phyloP scores from a whole-genome alignment of 2,329 filamentous ascomycete genomes.

The Fusarium floridanum region DNA sequence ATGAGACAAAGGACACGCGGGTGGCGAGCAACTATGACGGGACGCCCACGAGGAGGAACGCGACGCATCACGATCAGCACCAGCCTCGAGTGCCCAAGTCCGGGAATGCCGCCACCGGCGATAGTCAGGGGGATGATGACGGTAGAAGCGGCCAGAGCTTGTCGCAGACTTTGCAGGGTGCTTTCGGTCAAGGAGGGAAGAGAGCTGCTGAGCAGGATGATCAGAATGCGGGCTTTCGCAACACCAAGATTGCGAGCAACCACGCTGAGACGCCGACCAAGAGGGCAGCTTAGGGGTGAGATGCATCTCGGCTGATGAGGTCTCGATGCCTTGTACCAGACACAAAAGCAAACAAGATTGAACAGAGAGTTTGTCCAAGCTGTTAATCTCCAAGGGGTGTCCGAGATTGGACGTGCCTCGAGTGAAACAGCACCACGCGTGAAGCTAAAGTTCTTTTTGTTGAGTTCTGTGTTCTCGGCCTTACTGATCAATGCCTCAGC shows the following conservation, averaged over 20 bases:
- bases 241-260: conserved; percentile 31
- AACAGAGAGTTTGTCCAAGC: not conserved
- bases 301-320: not conserved
- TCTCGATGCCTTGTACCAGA: conserved; percentile 1
- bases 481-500: not conserved
- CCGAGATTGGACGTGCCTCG: conserved; percentile 9
- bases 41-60: conserved; percentile 26
- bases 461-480: not conserved
- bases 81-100: conserved; percentile 26
- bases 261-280: conserved; percentile 31
- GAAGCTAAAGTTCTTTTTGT: not conserved
- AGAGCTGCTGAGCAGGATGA: conserved; percentile 19
- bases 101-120: not conserved
- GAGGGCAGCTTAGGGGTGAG: not conserved
- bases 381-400: conserved; percentile 8
- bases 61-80: conserved; percentile 19
- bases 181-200: conserved; percentile 25
- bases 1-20: conserved; percentile 37
- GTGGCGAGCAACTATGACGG: conserved; percentile 33
- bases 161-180: conserved; percentile 4
- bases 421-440: conserved; percentile 9
- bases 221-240: conserved; percentile 25
- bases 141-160: not conserved
- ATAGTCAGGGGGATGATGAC: not conserved
- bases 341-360: not conserved